A percentile compares a stretch with the other conserved stretches of the same genome.
Conservation (phyloP, 2,329 filamentous ascomycete species). For the Chalara sp. region DNA sequence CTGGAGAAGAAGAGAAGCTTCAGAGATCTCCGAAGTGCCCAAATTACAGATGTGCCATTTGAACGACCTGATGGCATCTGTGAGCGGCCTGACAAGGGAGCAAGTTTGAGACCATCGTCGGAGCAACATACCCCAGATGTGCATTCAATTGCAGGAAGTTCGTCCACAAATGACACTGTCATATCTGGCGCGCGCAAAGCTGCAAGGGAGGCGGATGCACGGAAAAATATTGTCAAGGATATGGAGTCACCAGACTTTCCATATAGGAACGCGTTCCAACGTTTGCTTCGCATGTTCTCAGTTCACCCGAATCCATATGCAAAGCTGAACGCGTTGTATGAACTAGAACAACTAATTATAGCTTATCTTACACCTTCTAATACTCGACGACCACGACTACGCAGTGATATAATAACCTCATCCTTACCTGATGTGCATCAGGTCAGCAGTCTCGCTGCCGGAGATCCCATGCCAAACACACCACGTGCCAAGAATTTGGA, state of each 20-base stretch:
- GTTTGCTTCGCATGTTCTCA: constrained; percentile 77
- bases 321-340: constrained; percentile 77
- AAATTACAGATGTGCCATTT: constrained; percentile 28
- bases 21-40: constrained; percentile 51
- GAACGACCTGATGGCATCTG: constrained; percentile 16
- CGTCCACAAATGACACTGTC: constrained; percentile 21
- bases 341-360: constrained; percentile 75
- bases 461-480: constrained; percentile 15
- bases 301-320: constrained; percentile 81
- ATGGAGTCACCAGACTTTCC: constrained; percentile 54
- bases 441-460: constrained; percentile 23
- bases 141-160: constrained; percentile 20
- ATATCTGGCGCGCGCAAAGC: constrained; percentile 12
- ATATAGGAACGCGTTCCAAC: constrained; percentile 72
- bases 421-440: constrained; percentile 52
- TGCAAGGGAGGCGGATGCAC: constrained; percentile 15
- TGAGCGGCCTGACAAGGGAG: constrained; percentile 20
- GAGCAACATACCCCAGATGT: constrained; percentile 16
- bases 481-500: constrained; percentile 46
- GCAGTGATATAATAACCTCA: constrained; percentile 20
- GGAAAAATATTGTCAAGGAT: constrained; percentile 21
- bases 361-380: constrained; percentile 59
- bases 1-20: constrained; percentile 65
- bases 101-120: constrained; percentile 13
- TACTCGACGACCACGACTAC: constrained; percentile 25